Evolutionary conservation across 2,329 filamentous ascomycete species (phyloP).

Genomic region (Colletotrichum sp.): DNA sequence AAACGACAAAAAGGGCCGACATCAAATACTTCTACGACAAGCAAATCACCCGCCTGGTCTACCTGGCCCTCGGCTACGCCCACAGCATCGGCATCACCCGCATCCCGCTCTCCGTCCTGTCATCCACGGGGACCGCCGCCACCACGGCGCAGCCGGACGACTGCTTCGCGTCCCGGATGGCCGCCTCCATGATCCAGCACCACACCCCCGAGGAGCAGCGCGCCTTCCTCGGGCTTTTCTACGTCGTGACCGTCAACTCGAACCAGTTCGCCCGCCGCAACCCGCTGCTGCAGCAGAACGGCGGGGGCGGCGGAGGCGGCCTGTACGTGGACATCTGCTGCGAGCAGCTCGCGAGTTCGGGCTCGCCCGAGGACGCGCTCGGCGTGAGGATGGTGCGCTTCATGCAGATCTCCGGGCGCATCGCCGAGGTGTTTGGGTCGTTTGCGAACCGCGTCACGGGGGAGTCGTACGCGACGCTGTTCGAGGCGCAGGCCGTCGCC

Average conservation of each 20-base stretch:
- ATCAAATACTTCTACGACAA: slow-evolving; percentile 37
- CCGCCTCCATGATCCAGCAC: not conserved
- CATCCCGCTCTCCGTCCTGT: slow-evolving; percentile 15
- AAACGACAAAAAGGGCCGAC: slow-evolving; percentile 34
- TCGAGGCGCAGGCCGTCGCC: slow-evolving; percentile 35
- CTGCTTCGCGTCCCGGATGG: slow-evolving; percentile 1
- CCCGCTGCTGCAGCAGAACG: slow-evolving; percentile 29
- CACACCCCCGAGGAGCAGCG: slow-evolving; percentile 41
- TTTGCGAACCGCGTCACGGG: slow-evolving; percentile 30
- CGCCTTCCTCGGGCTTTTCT: slow-evolving; percentile 38
- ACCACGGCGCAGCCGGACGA: not conserved
- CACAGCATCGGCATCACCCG: slow-evolving; percentile 43
- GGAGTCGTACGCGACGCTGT: slow-evolving; percentile 34
- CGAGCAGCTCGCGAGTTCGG: slow-evolving; percentile 30
- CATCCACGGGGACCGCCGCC: not conserved
- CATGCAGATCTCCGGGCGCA: slow-evolving; percentile 37
- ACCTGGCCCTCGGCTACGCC: slow-evolving; percentile 45
- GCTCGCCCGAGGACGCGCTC: slow-evolving; percentile 29
- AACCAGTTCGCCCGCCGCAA: slow-evolving; percentile 40
- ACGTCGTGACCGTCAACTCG: slow-evolving; percentile 29
- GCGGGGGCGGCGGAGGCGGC: not conserved
- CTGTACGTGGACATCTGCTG: slow-evolving; percentile 37
- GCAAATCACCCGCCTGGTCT: slow-evolving; percentile 40
- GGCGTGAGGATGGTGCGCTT: slow-evolving; percentile 39
- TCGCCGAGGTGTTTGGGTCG: slow-evolving; percentile 36